Conservation (phyloP, 2,329 filamentous ascomycete species). For the Nothomitra cinnamomea region DNA sequence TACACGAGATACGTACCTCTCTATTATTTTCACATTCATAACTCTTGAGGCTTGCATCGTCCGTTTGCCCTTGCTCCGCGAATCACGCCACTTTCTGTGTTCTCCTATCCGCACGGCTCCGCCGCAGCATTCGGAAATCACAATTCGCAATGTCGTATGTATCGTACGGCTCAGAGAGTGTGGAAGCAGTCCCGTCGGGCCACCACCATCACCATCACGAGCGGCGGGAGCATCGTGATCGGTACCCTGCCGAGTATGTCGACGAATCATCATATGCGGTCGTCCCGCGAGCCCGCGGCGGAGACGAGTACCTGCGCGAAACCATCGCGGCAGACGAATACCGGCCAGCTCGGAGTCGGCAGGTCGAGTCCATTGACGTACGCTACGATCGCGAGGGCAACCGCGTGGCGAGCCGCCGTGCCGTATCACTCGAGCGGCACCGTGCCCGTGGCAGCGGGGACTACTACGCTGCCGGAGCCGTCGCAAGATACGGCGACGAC, state of each 20-base stretch:
- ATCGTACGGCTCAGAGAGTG: neutral
- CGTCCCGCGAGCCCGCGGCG: neutral
- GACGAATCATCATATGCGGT: too few relatives aligned
- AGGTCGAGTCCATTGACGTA: neutral
- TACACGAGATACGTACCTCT: too few relatives aligned
- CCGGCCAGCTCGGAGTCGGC: neutral
- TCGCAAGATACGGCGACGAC: constrained; percentile 20
- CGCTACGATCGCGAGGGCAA: neutral
- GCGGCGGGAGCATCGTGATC: neutral
- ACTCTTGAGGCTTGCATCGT: too few relatives aligned
- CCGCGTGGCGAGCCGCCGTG: neutral
- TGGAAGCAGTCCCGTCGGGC: neutral
- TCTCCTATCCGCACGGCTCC: too few relatives aligned
- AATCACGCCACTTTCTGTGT: too few relatives aligned
- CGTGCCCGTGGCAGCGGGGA: neutral
- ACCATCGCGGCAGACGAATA: neutral
- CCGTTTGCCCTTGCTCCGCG: too few relatives aligned
- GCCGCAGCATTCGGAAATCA: too few relatives aligned
- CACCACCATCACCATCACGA: neutral
- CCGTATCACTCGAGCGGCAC: neutral
- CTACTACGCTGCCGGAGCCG: constrained; percentile 25
- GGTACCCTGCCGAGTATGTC: neutral
- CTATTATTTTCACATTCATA: too few relatives aligned
- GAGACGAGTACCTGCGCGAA: neutral
- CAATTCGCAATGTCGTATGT: neutral